Conservation (phyloP, 2,329 filamentous ascomycete species). For the Epichloe gansuensis region DNA sequence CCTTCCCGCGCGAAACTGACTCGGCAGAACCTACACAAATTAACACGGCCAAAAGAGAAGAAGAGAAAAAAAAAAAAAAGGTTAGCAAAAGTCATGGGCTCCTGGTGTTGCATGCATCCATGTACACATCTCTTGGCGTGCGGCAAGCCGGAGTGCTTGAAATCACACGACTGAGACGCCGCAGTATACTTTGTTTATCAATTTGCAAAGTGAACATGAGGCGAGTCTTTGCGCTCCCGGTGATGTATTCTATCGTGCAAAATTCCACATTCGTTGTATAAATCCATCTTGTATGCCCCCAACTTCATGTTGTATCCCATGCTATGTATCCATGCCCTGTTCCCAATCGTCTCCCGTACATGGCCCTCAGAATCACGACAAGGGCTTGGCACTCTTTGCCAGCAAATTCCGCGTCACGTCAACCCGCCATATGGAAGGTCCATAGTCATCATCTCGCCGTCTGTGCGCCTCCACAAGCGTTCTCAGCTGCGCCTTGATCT, state of each 20-base stretch:
- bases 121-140: not conserved
- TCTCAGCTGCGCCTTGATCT: slow-evolving; percentile 23
- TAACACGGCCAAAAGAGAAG: too few species aligned
- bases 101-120: too few species aligned
- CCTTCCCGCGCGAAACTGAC: too few species aligned
- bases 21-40: too few species aligned
- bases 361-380: not conserved
- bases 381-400: slow-evolving; percentile 18
- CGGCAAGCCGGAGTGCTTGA: not conserved
- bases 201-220: not conserved
- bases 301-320: too few species aligned
- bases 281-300: too few species aligned
- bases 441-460: slow-evolving; percentile 16
- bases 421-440: slow-evolving; percentile 22
- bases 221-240: not conserved
- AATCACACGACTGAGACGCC: not conserved
- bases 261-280: too few species aligned
- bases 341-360: too few species aligned
- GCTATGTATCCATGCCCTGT: too few species aligned
- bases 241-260: too few species aligned
- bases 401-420: slow-evolving; percentile 25
- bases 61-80: too few species aligned
- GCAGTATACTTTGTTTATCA: not conserved
- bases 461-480: slow-evolving; percentile 23
- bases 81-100: too few species aligned